Conservation (phyloP, 148 eudicot species). For the Gaultheria prostrata region DNA sequence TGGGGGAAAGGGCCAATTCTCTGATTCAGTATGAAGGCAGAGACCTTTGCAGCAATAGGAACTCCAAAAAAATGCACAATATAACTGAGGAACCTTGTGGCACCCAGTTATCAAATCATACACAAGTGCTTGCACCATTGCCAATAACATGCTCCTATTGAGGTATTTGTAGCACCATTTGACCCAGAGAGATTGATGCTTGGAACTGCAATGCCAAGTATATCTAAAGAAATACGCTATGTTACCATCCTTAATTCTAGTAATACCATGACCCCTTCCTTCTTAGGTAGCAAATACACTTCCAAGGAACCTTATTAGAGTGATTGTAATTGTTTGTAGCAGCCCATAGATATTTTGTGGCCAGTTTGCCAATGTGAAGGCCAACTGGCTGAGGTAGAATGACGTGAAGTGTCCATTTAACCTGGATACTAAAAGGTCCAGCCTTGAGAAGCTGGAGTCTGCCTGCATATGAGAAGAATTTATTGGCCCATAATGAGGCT, state of each 20-base stretch:
- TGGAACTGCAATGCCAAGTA: background rate
- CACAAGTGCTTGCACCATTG: background rate
- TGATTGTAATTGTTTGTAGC: background rate
- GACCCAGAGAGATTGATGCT: background rate
- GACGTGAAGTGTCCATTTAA: background rate
- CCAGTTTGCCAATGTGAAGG: background rate
- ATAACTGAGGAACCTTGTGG: background rate
- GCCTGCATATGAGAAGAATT: background rate
- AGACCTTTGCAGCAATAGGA: background rate
- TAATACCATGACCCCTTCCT: background rate
- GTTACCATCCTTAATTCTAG: background rate
- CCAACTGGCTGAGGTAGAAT: background rate
- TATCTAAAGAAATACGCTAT: background rate
- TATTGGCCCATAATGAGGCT: background rate
- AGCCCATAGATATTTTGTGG: background rate
- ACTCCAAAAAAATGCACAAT: background rate
- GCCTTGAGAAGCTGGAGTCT: slow-evolving; percentile 1
- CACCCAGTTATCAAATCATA: background rate
- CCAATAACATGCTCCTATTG: background rate
- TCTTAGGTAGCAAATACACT: background rate
- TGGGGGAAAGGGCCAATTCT: background rate
- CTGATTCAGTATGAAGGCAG: background rate
- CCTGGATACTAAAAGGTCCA: background rate
- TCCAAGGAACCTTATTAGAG: background rate
- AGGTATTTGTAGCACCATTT: background rate